These are phyloP conservation scores for Jamesozyma lodderae DNA, from an alignment of 805 yeast species.

Conservation along the genomic window DNA sequence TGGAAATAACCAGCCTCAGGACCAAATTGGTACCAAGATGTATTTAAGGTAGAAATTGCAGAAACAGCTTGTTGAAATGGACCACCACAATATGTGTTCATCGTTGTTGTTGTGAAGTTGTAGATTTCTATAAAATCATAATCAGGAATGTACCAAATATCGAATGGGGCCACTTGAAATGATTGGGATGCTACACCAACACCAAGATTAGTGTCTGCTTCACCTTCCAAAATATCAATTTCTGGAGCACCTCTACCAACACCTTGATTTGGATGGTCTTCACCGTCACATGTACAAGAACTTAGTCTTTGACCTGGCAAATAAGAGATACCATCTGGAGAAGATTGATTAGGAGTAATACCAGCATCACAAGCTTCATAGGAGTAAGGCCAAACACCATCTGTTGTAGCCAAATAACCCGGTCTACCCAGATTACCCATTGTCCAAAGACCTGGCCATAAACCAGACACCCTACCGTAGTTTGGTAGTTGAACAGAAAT, in stretches of 20 bases:
- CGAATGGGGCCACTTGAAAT: conserved; percentile 85
- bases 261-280: conserved; percentile 83
- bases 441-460: conserved; percentile 97
- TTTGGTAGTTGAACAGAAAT: conserved; percentile 73
- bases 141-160: conserved; percentile 90
- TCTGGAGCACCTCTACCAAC: conserved; percentile 93
- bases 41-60: conserved; percentile 67
- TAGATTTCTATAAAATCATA: conserved; percentile 68
- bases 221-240: conserved; percentile 86
- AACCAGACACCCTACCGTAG: conserved; percentile 65
- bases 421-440: conserved; percentile 91
- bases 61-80: conserved; percentile 92
- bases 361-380: conserved; percentile 88
- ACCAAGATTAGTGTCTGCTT: conserved; percentile 46
- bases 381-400: conserved; percentile 93
- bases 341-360: conserved; percentile 86
- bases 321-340: conserved; percentile 80
- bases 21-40: conserved; percentile 72
- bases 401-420: conserved; percentile 78
- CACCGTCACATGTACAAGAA: conserved; percentile 71
- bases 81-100: conserved; percentile 89
- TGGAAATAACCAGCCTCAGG: conserved; percentile 49
- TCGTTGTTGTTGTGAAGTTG: conserved; percentile 58
- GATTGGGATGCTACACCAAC: conserved; percentile 85
- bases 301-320: conserved; percentile 76